Evolutionary conservation across 2,329 filamentous ascomycete genomes (phyloP), one percentile per base, ranked within the genome.

Genomic region (Colletotrichum paranaense): DNA sequence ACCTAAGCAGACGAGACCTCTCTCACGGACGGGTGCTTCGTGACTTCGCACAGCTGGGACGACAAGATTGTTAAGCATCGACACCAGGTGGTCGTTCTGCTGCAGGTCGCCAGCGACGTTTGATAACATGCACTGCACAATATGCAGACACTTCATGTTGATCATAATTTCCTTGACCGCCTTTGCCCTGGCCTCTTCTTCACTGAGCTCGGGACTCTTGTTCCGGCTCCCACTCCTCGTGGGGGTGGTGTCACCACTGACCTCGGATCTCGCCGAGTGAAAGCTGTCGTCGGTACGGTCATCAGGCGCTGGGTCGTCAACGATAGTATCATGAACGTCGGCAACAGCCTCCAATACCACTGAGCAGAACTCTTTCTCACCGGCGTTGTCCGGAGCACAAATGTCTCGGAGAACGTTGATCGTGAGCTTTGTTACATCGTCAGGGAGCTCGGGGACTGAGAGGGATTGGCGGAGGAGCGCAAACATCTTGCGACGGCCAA

Each of bases 91-190:
- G 70, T 93, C 92, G 80, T 98, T 98, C 77, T 95, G 90, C 82
- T 98, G 95, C 49, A 98, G 87, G 78, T 94, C 94, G 74, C 95
- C 94, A 66, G 94, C 89, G 11, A 99, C 94, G 79, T 98, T 98
- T 80, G 97, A 92, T 64, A 99, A 89, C 94, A 98, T 98, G 86
- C 95, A 98, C 82, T 98, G 95, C 30, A 97, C 95, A 77, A 99
- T 98, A 80, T 98, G 94, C 74, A 99, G 88, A 82, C 97, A 98
- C 84, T 98, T 98, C 91, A 98, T 95, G 86, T 98, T 98, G 81
- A 98, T 93, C 86, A 98, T 92, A 80, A 98, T 97, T 83, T 98
- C 95, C 76, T 91, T 92, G 76, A 98, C 91, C 1, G 94, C 94
- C 84, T 95, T 97, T 59, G 89, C 88, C 76, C 90, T 88, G 11